Evolutionary conservation across 2,329 filamentous ascomycete genomes (phyloP).

Genomic region (Alternaria infectoria): DNA sequence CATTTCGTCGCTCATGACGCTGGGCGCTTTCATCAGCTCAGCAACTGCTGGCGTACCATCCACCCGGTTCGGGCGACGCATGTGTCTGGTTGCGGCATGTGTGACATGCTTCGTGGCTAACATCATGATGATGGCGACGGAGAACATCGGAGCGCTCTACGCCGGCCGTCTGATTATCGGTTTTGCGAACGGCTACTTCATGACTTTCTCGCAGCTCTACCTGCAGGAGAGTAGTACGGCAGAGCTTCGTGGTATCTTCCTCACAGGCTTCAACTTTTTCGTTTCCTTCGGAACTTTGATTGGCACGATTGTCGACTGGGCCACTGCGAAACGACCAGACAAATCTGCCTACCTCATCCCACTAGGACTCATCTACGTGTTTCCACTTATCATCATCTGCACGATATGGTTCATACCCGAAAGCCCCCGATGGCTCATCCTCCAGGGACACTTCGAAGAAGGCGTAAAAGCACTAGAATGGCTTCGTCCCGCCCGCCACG

Average conservation of each 20-base stretch:
- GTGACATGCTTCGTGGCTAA: conserved; percentile 60
- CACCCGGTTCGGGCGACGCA: conserved; percentile 52
- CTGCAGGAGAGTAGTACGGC: conserved; percentile 60
- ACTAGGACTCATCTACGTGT: conserved; percentile 61
- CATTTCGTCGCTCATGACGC: conserved; percentile 55
- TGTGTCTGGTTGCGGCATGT: conserved; percentile 56
- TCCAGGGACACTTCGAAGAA: conserved; percentile 39
- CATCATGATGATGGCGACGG: conserved; percentile 65
- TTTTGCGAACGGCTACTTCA: conserved; percentile 62
- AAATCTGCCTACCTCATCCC: conserved; percentile 55
- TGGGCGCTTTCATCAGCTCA: conserved; percentile 55
- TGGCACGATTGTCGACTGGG: conserved; percentile 62
- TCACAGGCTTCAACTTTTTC: conserved; percentile 58
- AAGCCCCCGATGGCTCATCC: conserved; percentile 42
- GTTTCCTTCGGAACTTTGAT: conserved; percentile 53
- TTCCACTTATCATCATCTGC: conserved; percentile 51
- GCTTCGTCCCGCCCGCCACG: conserved; percentile 46
- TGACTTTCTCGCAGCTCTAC: conserved; percentile 62
- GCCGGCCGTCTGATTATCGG: conserved; percentile 62
- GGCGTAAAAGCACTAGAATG: conserved; percentile 49
- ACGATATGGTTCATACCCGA: conserved; percentile 41
- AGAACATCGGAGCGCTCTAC: conserved; percentile 61
- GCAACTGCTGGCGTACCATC: conserved; percentile 50
- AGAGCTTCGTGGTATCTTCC: conserved; percentile 57
- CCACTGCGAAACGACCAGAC: conserved; percentile 44